Percentiles rank a stretch among this genome's conserved stretches.
phyloP scores from a whole-genome alignment of 2,329 filamentous ascomycete species.

The Metarhizium sp. region DNA sequence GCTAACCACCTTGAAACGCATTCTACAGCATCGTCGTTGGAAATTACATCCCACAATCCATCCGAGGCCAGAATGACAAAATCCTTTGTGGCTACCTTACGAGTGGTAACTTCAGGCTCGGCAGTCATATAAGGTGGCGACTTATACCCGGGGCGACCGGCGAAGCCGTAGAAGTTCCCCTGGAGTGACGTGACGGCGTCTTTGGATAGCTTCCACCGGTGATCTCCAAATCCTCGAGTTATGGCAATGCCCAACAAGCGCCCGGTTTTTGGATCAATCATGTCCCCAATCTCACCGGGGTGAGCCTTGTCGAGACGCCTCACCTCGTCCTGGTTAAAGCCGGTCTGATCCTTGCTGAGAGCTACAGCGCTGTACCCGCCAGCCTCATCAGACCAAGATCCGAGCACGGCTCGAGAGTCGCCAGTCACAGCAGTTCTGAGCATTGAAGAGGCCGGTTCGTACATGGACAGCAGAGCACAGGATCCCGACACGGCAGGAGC shows the following conservation, averaged over 20 bases:
- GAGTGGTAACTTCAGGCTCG: constrained; percentile 53
- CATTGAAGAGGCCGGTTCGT: constrained; percentile 41
- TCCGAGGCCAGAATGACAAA: constrained; percentile 61
- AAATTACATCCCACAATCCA: constrained; percentile 55
- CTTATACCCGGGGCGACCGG: constrained; percentile 30
- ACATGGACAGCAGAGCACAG: constrained; percentile 54
- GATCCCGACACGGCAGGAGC: constrained; percentile 39
- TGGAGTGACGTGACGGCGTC: constrained; percentile 24
- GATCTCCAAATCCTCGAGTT: constrained; percentile 60
- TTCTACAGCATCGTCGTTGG: constrained; percentile 46
- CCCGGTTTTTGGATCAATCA: constrained; percentile 38
- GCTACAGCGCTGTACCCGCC: constrained; percentile 39
- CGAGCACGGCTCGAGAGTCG: constrained; percentile 58
- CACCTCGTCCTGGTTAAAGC: constrained; percentile 50
- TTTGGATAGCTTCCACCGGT: constrained; percentile 56
- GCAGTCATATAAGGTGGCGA: constrained; percentile 62
- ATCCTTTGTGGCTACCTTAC: constrained; percentile 34
- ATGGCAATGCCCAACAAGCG: constrained; percentile 52
- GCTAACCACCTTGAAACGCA: constrained; percentile 46
- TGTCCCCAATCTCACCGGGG: constrained; percentile 49
- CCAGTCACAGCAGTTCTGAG: constrained; percentile 58
- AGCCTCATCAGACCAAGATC: constrained; percentile 31
- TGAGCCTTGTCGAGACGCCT: constrained; percentile 46
- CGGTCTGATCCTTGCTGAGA: constrained; percentile 58
- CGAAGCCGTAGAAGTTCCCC: constrained; percentile 40